Percentiles rank a stretch among this genome's conserved stretches.
These are phyloP conservation scores for Geotrichum siamense DNA, from an alignment of 1,139 yeast species.

Conservation along the genomic window DNA sequence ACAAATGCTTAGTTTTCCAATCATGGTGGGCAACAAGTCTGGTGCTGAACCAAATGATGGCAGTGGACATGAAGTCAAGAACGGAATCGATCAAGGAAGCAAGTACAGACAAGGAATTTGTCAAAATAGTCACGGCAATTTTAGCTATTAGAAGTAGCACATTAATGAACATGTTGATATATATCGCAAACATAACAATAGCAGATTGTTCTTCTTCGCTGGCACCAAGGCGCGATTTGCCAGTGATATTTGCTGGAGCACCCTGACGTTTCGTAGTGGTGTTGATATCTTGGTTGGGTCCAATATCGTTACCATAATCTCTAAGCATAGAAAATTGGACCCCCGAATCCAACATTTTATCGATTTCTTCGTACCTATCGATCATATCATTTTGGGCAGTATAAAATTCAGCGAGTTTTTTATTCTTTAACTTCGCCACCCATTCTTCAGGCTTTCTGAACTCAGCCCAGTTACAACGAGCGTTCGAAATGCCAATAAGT, in stretches of 20 bases:
- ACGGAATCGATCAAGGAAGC: slow-evolving; percentile 75
- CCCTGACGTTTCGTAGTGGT: slow-evolving; percentile 30
- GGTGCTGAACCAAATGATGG: slow-evolving; percentile 62
- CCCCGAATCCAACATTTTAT: slow-evolving; percentile 62
- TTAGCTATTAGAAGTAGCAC: slow-evolving; percentile 56
- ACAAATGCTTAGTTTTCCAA: slow-evolving; percentile 40
- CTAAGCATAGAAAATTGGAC: slow-evolving; percentile 59
- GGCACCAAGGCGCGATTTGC: slow-evolving; percentile 45
- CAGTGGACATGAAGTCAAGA: slow-evolving; percentile 65
- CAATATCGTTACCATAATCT: slow-evolving; percentile 47
- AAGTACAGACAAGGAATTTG: slow-evolving; percentile 64
- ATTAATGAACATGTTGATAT: slow-evolving; percentile 58
- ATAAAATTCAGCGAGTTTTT: slow-evolving; percentile 28
- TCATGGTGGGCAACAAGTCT: slow-evolving; percentile 50
- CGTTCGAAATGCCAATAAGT: slow-evolving; percentile 48
- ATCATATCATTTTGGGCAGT: slow-evolving; percentile 51
- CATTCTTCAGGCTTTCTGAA: slow-evolving; percentile 28
- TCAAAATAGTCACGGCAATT: slow-evolving; percentile 51
- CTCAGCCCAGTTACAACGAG: slow-evolving; percentile 47
- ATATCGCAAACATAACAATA: slow-evolving; percentile 52
- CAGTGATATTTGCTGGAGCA: slow-evolving; percentile 56
- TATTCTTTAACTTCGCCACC: slow-evolving; percentile 27
- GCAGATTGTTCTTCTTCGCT: slow-evolving; percentile 37
- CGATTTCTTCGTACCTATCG: slow-evolving; percentile 53
- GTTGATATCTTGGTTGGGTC: slow-evolving; percentile 16